phyloP scores from a whole-genome alignment of 805 yeast species.

The Cyberlindnera mississippiensis region DNA sequence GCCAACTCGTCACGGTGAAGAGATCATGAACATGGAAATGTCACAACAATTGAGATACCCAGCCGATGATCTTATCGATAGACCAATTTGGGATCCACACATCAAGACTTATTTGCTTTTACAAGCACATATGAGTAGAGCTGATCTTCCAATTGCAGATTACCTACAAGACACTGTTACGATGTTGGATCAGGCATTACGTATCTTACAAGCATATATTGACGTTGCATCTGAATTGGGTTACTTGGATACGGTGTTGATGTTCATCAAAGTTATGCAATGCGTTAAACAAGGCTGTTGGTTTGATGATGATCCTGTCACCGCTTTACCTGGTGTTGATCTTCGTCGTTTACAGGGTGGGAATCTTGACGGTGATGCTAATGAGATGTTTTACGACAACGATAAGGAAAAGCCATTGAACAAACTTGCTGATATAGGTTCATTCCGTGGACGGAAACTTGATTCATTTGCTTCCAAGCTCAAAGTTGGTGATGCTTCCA shows the following conservation, averaged over 20 bases:
- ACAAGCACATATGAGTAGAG: conserved; percentile 85
- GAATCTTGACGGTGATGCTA: conserved; percentile 19
- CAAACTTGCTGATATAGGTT: conserved; percentile 20
- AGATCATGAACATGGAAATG: conserved; percentile 83
- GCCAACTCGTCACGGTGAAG: conserved; percentile 56
- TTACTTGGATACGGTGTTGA: conserved; percentile 54
- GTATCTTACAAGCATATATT: conserved; percentile 88
- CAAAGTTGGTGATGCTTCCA: conserved; percentile 38
- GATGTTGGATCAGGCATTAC: conserved; percentile 88
- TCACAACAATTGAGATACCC: conserved; percentile 54
- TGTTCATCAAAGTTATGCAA: conserved; percentile 69
- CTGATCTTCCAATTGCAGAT: conserved; percentile 91
- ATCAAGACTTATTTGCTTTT: conserved; percentile 77
- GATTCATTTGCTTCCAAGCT: conserved; percentile 31
- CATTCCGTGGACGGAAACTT: conserved; percentile 35
- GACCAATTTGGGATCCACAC: conserved; percentile 70
- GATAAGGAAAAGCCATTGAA: no score
- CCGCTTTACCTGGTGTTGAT: conserved; percentile 27
- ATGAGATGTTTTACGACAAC: conserved; percentile 11
- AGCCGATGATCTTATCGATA: conserved; percentile 75
- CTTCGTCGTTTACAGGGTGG: conserved; percentile 19
- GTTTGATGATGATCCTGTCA: conserved; percentile 74
- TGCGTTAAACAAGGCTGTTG: conserved; percentile 85
- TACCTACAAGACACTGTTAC: conserved; percentile 91
- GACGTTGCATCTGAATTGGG: conserved; percentile 89